phyloP scores from a whole-genome alignment of 148 eudicot genomes.

The Rhododendron henanense region DNA sequence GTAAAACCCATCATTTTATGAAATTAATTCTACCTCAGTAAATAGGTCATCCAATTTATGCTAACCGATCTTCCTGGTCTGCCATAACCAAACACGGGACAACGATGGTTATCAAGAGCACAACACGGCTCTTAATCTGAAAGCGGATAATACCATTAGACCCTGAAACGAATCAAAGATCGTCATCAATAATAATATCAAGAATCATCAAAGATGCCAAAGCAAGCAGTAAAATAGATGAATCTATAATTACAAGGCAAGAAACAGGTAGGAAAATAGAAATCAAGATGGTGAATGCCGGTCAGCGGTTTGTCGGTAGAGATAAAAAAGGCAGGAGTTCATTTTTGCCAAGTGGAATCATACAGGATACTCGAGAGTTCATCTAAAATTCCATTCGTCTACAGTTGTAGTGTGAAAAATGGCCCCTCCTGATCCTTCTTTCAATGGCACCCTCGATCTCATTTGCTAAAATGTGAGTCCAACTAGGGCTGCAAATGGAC shows the following conservation, averaged over 20 bases:
- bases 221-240: not conserved
- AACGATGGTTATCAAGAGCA: not conserved
- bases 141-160: not conserved
- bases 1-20: not conserved
- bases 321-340: not conserved
- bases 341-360: not conserved
- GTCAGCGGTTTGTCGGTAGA: not conserved
- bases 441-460: not conserved
- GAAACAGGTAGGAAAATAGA: not conserved
- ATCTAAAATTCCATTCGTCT: not conserved
- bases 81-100: not conserved
- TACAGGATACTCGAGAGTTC: not conserved
- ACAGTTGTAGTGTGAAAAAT: not conserved
- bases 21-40: not conserved
- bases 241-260: not conserved
- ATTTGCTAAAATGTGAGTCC: not conserved
- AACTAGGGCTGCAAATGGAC: not conserved
- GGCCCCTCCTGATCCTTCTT: not conserved
- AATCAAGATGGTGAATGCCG: not conserved
- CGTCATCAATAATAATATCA: not conserved
- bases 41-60: not conserved
- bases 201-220: slow-evolving; percentile 2
- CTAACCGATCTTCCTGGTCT: not conserved
- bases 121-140: not conserved
- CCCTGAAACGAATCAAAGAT: slow-evolving; percentile 2